These are phyloP conservation scores for Cenchrus americanus DNA, from an alignment of 176 grass and related monocot genomes.

Conservation along the genomic window DNA sequence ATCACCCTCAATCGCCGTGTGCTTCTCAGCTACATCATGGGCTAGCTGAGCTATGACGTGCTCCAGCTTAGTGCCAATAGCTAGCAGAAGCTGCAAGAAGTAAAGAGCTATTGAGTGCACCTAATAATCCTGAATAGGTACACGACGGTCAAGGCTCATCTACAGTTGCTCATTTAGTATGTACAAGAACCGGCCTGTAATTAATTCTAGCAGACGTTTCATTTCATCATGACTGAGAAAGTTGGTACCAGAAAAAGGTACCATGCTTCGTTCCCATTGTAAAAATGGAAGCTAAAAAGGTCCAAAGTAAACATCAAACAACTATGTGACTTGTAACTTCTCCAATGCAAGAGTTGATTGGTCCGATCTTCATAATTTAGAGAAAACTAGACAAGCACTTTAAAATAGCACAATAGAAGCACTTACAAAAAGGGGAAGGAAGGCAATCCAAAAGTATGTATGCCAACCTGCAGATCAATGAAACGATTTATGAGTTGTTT, in stretches of 20 bases:
- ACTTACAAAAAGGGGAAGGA: conserved; percentile 92
- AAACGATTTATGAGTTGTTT: conserved; percentile 16
- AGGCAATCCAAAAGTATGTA: conserved; percentile 95
- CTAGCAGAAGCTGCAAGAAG: conserved; percentile 75
- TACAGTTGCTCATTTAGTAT: neutral
- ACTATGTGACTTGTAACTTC: neutral
- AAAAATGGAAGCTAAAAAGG: conserved; percentile 20
- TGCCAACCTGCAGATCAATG: conserved; percentile 83
- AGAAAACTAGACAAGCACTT: conserved; percentile 1
- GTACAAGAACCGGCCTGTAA: neutral
- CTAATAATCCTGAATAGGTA: neutral
- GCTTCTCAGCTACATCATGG: conserved; percentile 84
- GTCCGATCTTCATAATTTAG: neutral
- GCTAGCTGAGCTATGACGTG: conserved; percentile 85
- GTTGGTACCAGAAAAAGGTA: neutral
- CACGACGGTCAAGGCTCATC: neutral
- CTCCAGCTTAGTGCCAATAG: conserved; percentile 89
- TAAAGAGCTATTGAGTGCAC: conserved; percentile 2
- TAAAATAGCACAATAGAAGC: neutral
- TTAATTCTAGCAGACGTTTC: neutral
- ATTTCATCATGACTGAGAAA: neutral
- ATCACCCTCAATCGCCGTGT: conserved; percentile 67
- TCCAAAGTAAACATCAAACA: neutral
- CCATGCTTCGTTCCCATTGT: neutral
- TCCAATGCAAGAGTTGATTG: neutral